Base-by-base conservation (phyloP, 192 early-diverging fungal species). In the Backusella westeae region DNA sequence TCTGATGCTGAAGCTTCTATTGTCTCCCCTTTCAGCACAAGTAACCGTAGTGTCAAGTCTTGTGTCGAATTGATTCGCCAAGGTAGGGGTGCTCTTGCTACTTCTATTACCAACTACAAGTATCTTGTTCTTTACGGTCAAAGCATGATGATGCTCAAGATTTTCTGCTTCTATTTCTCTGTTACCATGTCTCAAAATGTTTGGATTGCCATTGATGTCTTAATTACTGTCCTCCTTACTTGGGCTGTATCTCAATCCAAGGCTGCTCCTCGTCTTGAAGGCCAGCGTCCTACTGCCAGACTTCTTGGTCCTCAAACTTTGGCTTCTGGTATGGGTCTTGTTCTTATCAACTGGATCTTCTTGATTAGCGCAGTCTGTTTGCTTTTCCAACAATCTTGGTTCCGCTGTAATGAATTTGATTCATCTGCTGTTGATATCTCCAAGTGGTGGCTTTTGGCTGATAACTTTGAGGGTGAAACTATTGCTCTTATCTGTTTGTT, bases 1-100 rank as follows among this genome's bases (percentile, higher is more conserved):
- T 93, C 92, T 36, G 92, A 93, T 56, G 89, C 93, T 36, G 93
- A 94, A 73, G 90, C 92, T 1, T 91, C 91, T 3, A 93, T 95
- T 78, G 94, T 95, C 0, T 90, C 94, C 38, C 94, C 93, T 29
- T 95, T 95, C 78, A 87, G 89, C 35, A 90, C 92, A 34, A 84
- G 86, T 49, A 73, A 87, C 69, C 87, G 89, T 21, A 90, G 87
- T 52, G 82, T 95, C 26, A 71, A 75, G 36, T 87, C 89, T 9
- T 94, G 93, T 73, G 93, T 93, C 9, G 90, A 90, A 63, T 85
- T 93, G 26, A 69, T 94, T 35, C 83, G 82, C 59, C 91, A 93
- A 80, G 90, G 90, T 19, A 86, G 93, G n/a, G 89, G 88, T 56
- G 91, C 90, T 34, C 81, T 94, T 17, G 90, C 92, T 67, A 88